Evolutionary conservation across 495 filamentous ascomycete genomes (phyloP).

Genomic region (Chaetomium fimeti): DNA sequence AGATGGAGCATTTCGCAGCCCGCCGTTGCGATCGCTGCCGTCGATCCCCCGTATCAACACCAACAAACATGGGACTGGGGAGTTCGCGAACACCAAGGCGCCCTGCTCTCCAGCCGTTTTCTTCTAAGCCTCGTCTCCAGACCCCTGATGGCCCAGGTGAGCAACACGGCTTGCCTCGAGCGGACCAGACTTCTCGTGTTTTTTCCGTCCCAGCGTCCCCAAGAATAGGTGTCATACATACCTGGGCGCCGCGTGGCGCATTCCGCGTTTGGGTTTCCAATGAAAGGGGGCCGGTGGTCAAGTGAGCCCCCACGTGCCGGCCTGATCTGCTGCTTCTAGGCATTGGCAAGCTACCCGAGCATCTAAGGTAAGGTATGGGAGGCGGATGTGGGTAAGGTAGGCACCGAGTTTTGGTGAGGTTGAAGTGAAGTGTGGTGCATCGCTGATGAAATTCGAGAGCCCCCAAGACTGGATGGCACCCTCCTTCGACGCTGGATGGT

Average conservation of each 20-base stretch:
- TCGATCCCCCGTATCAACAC: background rate
- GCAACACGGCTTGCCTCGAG: background rate
- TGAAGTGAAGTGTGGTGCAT: background rate
- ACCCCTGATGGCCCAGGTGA: background rate
- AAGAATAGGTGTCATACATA: background rate
- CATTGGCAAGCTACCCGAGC: too few species aligned
- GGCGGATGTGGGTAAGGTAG: too few species aligned
- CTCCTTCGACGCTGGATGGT: slow-evolving; percentile 15
- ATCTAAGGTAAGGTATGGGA: background rate
- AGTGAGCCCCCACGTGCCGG: slow-evolving; percentile 18
- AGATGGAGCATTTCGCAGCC: background rate
- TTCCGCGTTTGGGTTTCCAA: background rate
- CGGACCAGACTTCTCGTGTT: background rate
- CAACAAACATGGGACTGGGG: background rate
- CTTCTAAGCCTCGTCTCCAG: background rate
- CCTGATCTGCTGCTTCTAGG: background rate
- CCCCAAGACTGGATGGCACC: slow-evolving; percentile 19
- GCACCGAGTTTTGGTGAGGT: too few species aligned
- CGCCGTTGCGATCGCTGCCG: background rate
- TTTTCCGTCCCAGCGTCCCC: background rate
- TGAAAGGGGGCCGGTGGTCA: background rate
- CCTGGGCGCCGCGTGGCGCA: background rate
- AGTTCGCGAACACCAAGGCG: background rate
- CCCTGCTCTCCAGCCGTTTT: background rate
- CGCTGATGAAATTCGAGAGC: background rate